Evolutionary conservation across 2,329 filamentous ascomycete species (phyloP).

Genomic region (Penicillium verrucosum): DNA sequence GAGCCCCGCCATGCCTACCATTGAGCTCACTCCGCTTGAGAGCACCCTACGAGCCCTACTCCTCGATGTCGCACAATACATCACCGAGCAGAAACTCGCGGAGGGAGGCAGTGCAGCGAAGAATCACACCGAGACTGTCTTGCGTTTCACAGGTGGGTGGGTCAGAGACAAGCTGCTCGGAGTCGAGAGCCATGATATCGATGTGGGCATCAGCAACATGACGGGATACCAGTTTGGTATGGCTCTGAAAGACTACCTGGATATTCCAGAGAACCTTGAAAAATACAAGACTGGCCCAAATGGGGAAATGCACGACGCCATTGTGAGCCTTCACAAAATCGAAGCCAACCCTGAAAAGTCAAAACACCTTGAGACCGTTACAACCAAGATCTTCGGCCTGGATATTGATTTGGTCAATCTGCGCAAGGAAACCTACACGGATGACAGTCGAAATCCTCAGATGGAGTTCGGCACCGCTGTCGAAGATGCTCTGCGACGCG

Average conservation of each 20-base stretch:
- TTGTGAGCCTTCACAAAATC: constrained; percentile 81
- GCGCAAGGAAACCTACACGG: constrained; percentile 82
- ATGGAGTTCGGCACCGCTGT: constrained; percentile 91
- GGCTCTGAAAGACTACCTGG: constrained; percentile 43
- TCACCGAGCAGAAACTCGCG: constrained; percentile 47
- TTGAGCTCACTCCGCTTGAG: constrained; percentile 68
- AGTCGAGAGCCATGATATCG: constrained; percentile 47
- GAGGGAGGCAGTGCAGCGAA: constrained; percentile 26
- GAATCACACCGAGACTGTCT: constrained; percentile 30
- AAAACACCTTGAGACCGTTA: constrained; percentile 91
- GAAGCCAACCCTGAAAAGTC: constrained; percentile 92
- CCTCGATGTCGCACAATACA: constrained; percentile 73
- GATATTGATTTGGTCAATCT: constrained; percentile 95
- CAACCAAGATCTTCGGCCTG: constrained; percentile 76
- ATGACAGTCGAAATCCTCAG: constrained; percentile 84
- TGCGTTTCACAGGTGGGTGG: constrained; percentile 51
- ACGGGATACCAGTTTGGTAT: constrained; percentile 49
- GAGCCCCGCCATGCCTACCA: constrained; percentile 30
- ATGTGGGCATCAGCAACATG: constrained; percentile 50
- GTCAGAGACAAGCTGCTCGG: constrained; percentile 51
- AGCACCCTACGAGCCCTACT: constrained; percentile 70
- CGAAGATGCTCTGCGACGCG: constrained; percentile 83
- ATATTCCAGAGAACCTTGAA: constrained; percentile 37
- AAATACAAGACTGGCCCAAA: constrained; percentile 44
- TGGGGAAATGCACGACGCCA: constrained; percentile 58